phyloP scores from a whole-genome alignment of 2,329 filamentous ascomycete genomes.

The Berkeleyomyces rouxiae region DNA sequence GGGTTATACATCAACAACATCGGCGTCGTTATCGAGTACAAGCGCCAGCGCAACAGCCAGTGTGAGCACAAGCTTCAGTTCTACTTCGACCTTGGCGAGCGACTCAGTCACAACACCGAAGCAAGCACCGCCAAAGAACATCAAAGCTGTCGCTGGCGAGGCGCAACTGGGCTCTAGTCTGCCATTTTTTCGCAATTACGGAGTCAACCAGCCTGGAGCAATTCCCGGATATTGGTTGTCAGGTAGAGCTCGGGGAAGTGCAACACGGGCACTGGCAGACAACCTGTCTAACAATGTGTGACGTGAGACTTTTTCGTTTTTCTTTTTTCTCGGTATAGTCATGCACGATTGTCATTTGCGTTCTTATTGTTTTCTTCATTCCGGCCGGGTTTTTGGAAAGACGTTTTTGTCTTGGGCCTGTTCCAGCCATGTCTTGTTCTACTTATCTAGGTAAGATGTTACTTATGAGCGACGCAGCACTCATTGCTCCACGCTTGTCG shows the following conservation, averaged over 20 bases:
- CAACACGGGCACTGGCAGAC: slow-evolving; percentile 6
- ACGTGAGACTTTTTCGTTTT: neutral
- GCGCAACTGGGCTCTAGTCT: slow-evolving; percentile 8
- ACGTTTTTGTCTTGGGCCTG: neutral
- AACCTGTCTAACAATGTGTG: neutral
- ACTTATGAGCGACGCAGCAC: neutral
- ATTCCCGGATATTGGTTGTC: slow-evolving; percentile 47
- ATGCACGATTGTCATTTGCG: neutral
- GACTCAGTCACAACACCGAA: neutral
- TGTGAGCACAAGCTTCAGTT: slow-evolving; percentile 2
- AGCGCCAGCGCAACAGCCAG: neutral
- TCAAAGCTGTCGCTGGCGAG: neutral
- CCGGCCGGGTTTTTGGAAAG: neutral
- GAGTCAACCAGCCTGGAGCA: slow-evolving; percentile 63
- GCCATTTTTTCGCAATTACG: slow-evolving; percentile 38
- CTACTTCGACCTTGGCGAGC: neutral
- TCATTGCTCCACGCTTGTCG: neutral
- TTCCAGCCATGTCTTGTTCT: neutral
- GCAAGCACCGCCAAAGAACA: slow-evolving; percentile 14
- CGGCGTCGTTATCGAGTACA: neutral
- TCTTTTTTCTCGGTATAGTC: neutral
- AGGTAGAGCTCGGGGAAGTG: slow-evolving; percentile 4
- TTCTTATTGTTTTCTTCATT: neutral
- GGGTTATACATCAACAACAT: neutral
- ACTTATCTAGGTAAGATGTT: neutral